Conservation (phyloP, 352 stramenopile genomes). For the Thraustochytrium sp. region DNA sequence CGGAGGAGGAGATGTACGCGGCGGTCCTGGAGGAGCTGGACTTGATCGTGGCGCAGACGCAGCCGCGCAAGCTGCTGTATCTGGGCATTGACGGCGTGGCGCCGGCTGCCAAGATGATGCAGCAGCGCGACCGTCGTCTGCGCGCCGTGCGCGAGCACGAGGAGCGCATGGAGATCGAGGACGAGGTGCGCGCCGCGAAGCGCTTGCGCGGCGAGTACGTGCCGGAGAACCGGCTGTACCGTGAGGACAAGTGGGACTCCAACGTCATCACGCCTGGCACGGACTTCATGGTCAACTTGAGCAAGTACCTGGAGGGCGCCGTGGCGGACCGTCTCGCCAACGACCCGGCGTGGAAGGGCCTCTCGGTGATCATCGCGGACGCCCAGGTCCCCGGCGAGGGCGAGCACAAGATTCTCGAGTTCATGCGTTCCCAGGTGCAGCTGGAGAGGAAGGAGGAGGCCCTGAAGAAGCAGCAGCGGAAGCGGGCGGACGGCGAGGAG, state of each 20-base stretch:
- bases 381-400: slow-evolving; percentile 88
- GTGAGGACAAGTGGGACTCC: slow-evolving; percentile 49
- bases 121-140: slow-evolving; percentile 78
- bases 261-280: slow-evolving; percentile 76
- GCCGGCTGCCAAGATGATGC: slow-evolving; percentile 81
- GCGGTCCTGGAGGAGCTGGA: slow-evolving; percentile 78
- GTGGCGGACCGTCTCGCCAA: slow-evolving; percentile 73
- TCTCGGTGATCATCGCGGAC: slow-evolving; percentile 89
- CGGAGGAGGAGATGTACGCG: slow-evolving; percentile 78
- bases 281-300: slow-evolving; percentile 79
- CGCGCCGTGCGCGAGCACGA: slow-evolving; percentile 58
- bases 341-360: slow-evolving; percentile 60
- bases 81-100: slow-evolving; percentile 79
- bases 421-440: slow-evolving; percentile 74
- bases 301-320: slow-evolving; percentile 76
- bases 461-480: no score
- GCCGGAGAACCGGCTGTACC: neutral
- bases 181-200: slow-evolving; percentile 72
- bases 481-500: neutral
- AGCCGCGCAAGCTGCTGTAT: slow-evolving; percentile 75
- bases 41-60: slow-evolving; percentile 69
- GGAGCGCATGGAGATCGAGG: slow-evolving; percentile 69
- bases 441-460: neutral
- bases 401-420: slow-evolving; percentile 98
- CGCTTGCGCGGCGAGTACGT: slow-evolving; percentile 58